Evolutionary conservation across 257 asterid species (phyloP).

Genomic region (Ballota nigra): DNA sequence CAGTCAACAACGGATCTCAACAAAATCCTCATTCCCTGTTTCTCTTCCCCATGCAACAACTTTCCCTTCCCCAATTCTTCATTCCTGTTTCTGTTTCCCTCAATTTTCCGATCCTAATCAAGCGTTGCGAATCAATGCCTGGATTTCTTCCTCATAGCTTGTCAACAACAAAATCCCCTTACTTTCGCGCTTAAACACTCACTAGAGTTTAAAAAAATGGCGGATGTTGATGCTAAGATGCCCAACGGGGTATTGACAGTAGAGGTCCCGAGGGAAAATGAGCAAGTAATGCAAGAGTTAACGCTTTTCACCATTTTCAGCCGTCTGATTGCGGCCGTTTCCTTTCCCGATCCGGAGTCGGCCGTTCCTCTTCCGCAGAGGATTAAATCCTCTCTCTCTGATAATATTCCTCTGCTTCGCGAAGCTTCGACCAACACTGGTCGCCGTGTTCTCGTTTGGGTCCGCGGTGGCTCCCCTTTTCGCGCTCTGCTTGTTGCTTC

Average conservation of each 20-base stretch:
- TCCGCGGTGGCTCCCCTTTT: conserved; percentile 67
- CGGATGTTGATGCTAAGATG: conserved; percentile 35
- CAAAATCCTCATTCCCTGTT: too few species aligned
- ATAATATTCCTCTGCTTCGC: conserved; percentile 60
- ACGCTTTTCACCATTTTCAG: conserved; percentile 51
- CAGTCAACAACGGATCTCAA: background rate
- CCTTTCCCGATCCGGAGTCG: conserved; percentile 42
- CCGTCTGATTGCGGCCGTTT: conserved; percentile 48
- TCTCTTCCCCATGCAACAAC: background rate
- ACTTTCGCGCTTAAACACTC: background rate
- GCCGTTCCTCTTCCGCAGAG: conserved; percentile 39
- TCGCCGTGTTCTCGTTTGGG: conserved; percentile 50
- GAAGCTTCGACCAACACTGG: conserved; percentile 61
- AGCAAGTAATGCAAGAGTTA: conserved; percentile 25
- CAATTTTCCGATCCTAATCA: background rate
- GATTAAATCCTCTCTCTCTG: conserved; percentile 45
- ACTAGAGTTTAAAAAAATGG: conserved; percentile 24
- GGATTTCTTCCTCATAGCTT: background rate
- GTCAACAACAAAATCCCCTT: background rate
- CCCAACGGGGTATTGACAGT: conserved; percentile 31
- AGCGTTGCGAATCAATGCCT: background rate
- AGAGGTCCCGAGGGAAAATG: conserved; percentile 16
- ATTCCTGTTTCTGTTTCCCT: background rate
- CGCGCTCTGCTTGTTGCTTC: conserved; percentile 73
- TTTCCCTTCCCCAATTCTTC: background rate